Conservation (phyloP, 148 eudicot genomes). For the Heliosperma pusillum region DNA sequence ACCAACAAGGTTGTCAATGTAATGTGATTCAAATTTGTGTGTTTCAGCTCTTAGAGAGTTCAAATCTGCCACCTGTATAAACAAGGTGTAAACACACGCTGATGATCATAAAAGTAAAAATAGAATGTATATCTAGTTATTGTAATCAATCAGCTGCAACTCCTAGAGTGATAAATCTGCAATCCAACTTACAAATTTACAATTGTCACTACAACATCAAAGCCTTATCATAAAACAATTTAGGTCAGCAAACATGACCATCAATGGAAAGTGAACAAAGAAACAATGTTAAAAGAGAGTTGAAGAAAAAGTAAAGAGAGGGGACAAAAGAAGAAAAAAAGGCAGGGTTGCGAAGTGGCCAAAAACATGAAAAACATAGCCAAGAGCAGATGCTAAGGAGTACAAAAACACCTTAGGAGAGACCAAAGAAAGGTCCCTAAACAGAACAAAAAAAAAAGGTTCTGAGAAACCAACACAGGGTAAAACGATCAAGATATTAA, state of each 20-base stretch:
- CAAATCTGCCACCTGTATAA: slow-evolving; percentile 67
- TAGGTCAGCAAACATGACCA: background rate
- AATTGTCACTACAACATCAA: background rate
- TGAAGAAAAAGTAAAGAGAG: background rate
- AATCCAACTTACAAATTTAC: background rate
- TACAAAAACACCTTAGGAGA: no score
- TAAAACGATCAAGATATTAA: no score
- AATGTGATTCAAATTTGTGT: slow-evolving; percentile 85
- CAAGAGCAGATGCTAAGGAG: no score
- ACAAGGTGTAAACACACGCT: background rate
- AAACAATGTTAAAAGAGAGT: background rate
- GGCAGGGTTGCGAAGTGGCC: no score
- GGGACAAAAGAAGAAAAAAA: background rate
- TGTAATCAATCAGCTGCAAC: background rate
- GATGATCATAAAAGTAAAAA: background rate
- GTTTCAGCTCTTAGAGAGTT: slow-evolving; percentile 65
- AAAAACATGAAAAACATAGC: no score
- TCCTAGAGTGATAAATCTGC: background rate
- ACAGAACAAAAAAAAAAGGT: no score
- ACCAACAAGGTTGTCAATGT: slow-evolving; percentile 78
- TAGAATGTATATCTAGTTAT: background rate
- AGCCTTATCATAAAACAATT: background rate
- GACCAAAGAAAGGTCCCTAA: no score
- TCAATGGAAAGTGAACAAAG: background rate
- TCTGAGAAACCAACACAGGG: no score